phyloP scores from a whole-genome alignment of 345 rosid species.

The Eutrema heterophyllum region DNA sequence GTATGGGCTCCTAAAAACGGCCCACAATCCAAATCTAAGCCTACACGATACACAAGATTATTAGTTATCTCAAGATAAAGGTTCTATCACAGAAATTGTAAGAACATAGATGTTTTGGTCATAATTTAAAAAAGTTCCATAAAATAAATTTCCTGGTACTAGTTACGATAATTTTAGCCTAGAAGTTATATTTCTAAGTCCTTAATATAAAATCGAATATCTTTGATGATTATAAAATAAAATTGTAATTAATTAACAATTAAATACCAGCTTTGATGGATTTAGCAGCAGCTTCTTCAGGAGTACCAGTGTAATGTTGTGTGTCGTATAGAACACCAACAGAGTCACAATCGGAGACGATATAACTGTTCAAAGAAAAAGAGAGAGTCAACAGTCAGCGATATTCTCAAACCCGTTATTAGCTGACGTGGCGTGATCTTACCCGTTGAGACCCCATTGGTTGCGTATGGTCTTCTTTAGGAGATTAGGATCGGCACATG shows the following conservation, averaged over 20 bases:
- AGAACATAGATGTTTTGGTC: no score
- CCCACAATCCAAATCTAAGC: constrained; percentile 92
- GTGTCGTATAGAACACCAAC: constrained; percentile 62
- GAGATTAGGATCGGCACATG: constrained; percentile 76
- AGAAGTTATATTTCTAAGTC: not conserved
- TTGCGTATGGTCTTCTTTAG: constrained; percentile 52
- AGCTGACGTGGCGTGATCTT: constrained; percentile 16
- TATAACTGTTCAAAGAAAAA: constrained; percentile 42
- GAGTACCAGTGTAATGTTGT: constrained; percentile 64
- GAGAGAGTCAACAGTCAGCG: not conserved
- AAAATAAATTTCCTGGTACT: no score
- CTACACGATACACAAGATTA: constrained; percentile 34
- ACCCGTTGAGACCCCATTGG: constrained; percentile 84
- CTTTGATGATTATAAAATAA: not conserved
- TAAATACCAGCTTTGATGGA: constrained; percentile 74
- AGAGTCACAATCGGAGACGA: constrained; percentile 88
- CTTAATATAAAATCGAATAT: not conserved
- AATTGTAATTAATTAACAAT: not conserved
- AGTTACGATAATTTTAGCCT: not conserved
- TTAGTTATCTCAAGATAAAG: no score
- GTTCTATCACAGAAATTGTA: no score
- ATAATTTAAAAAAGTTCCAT: no score
- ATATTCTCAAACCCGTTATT: no score
- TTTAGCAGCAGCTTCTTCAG: constrained; percentile 87
- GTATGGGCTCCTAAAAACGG: constrained; percentile 52